A percentile compares a stretch with the other conserved stretches of the same genome.
phyloP scores from a whole-genome alignment of 2,329 filamentous ascomycete genomes.

The Fusarium papillatum region DNA sequence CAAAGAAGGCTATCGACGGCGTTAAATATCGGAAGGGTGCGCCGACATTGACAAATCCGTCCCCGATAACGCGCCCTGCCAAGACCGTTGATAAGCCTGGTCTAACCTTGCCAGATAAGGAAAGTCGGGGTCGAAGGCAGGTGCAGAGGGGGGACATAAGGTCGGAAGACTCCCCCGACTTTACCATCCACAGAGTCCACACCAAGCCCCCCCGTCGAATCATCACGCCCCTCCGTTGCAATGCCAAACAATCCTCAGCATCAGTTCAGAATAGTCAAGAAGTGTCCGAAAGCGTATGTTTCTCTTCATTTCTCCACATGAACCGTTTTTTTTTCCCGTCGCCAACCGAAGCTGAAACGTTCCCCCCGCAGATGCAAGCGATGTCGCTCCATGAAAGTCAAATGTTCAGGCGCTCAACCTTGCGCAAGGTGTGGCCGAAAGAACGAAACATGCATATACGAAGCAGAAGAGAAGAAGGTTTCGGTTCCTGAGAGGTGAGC shows the following conservation, averaged over 20 bases:
- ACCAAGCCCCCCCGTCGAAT: background rate
- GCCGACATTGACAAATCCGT: conserved; percentile 10
- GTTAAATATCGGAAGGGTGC: conserved; percentile 16
- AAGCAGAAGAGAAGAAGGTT: conserved; percentile 40
- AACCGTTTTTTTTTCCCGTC: conserved; percentile 5
- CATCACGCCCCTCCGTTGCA: background rate
- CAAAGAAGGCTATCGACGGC: background rate
- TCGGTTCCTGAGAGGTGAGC: conserved; percentile 42
- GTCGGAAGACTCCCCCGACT: conserved; percentile 42
- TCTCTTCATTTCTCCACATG: background rate
- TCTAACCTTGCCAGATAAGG: conserved; percentile 25
- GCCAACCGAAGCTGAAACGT: conserved; percentile 10
- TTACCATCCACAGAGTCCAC: background rate
- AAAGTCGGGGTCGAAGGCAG: conserved; percentile 16
- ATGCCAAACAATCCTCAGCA: conserved; percentile 29
- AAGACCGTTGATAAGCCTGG: conserved; percentile 30
- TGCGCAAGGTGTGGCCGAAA: conserved; percentile 42
- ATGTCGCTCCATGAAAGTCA: conserved; percentile 46
- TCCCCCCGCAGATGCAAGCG: conserved; percentile 34
- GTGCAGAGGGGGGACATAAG: conserved; percentile 23
- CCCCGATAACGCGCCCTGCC: conserved; percentile 26
- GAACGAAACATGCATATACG: conserved; percentile 40
- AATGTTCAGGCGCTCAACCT: conserved; percentile 42
- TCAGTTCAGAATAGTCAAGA: conserved; percentile 36
- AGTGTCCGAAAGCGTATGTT: conserved; percentile 42